Percentiles rank a stretch among this genome's conserved stretches.
Conservation (phyloP, 192 early-diverging fungal genomes). For the Umbelopsis ramanniana region DNA sequence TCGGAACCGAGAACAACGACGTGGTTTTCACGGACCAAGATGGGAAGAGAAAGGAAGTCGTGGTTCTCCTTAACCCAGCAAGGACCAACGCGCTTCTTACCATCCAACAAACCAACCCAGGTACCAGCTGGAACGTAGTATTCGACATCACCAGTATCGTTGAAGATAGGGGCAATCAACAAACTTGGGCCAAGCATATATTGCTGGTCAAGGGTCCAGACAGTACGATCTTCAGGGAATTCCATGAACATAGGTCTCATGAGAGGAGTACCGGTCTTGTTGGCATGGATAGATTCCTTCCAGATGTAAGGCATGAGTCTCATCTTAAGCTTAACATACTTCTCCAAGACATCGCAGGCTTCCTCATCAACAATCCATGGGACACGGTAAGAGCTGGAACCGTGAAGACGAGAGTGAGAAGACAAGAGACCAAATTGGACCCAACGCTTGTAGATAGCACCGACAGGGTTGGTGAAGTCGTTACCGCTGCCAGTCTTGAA, state of each 20-base stretch:
- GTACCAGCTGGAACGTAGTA: conserved; percentile 14
- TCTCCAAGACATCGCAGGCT: background rate
- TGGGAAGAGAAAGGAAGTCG: conserved; percentile 8
- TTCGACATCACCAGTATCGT: conserved; percentile 18
- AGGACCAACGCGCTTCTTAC: conserved; percentile 16
- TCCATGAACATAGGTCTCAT: conserved; percentile 89
- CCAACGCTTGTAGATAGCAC: conserved; percentile 21
- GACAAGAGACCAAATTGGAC: conserved; percentile 21
- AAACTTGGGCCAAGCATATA: conserved; percentile 18
- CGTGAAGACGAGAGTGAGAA: conserved; percentile 20
- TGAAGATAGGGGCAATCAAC: conserved; percentile 22
- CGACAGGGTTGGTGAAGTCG: conserved; percentile 19
- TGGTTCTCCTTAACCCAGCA: conserved; percentile 12
- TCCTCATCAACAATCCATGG: conserved; percentile 23
- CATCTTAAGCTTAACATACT: conserved; percentile 16
- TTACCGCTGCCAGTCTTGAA: conserved; percentile 19
- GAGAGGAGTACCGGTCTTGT: conserved; percentile 75
- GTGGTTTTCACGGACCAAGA: conserved; percentile 16
- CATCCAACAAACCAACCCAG: conserved; percentile 18
- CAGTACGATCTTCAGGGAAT: conserved; percentile 72
- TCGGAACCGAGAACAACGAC: conserved; percentile 12
- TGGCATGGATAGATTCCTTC: conserved; percentile 42
- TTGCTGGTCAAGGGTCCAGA: conserved; percentile 14
- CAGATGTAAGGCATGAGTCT: conserved; percentile 18
- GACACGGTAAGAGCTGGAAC: conserved; percentile 15